Percentiles rank a stretch among this genome's conserved stretches.
Evolutionary conservation across 495 filamentous ascomycete genomes (phyloP).

Genomic region (Neurospora sp.): DNA sequence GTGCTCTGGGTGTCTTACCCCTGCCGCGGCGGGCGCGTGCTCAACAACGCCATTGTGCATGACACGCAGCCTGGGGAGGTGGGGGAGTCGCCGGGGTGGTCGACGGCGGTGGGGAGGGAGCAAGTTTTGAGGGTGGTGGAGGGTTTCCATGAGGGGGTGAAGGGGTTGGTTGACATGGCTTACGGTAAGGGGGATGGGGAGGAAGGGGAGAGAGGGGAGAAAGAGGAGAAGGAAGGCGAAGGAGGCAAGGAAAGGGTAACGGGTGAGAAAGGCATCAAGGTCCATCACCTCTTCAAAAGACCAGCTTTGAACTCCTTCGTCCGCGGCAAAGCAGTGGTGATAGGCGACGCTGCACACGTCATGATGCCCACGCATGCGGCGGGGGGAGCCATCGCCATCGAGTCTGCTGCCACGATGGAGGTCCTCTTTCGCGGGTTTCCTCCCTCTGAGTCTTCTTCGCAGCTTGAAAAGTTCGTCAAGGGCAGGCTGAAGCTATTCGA

Average conservation of each 20-base stretch:
- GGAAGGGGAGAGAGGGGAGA: background rate
- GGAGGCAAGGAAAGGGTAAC: background rate
- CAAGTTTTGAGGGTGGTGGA: conserved; percentile 12
- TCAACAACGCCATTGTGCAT: conserved; percentile 24
- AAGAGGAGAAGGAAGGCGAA: too few species aligned
- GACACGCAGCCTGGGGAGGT: conserved; percentile 10
- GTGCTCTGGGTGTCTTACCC: conserved; percentile 33
- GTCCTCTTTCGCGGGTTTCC: conserved; percentile 13
- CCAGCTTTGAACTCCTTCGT: conserved; percentile 12
- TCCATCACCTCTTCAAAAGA: conserved; percentile 18
- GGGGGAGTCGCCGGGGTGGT: conserved; percentile 11
- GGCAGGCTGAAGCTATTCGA: conserved; percentile 16
- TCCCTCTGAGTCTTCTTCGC: background rate
- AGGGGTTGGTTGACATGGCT: conserved; percentile 13
- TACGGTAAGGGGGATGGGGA: background rate
- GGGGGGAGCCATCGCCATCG: conserved; percentile 17
- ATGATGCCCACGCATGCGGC: conserved; percentile 24
- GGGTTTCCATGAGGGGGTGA: conserved; percentile 14
- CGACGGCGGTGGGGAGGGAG: conserved; percentile 2
- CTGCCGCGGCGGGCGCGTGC: conserved; percentile 26
- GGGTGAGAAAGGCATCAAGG: conserved; percentile 21
- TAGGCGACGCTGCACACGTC: conserved; percentile 23
- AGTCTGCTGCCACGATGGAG: conserved; percentile 17
- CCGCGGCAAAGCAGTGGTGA: conserved; percentile 11
- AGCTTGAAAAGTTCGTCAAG: background rate